phyloP scores from a whole-genome alignment of 768 basidiomycete species.

The Steccherinum ochraceum region DNA sequence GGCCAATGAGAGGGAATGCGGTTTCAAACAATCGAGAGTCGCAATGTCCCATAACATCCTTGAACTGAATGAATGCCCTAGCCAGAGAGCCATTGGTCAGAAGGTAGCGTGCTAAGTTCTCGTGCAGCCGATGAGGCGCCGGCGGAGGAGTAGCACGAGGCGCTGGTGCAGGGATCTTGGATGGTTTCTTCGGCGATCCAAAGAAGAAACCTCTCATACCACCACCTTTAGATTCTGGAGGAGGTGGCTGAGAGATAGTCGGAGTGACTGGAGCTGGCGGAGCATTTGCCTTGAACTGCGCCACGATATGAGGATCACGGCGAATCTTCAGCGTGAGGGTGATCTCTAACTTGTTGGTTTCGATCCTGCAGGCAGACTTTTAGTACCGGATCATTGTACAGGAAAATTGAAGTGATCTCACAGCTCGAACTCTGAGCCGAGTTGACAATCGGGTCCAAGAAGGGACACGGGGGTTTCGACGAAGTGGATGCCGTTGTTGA shows the following conservation, averaged over 20 bases:
- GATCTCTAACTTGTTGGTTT: slow-evolving; percentile 93
- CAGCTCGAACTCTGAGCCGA: slow-evolving; percentile 91
- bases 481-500: slow-evolving; percentile 96
- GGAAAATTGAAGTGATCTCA: slow-evolving; percentile 39
- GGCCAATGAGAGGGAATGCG: slow-evolving; percentile 74
- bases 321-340: slow-evolving; percentile 84
- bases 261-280: slow-evolving; percentile 38
- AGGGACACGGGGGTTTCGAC: slow-evolving; percentile 81
- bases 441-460: slow-evolving; percentile 50
- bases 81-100: slow-evolving; percentile 85
- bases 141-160: slow-evolving; percentile 32
- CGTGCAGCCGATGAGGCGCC: slow-evolving; percentile 40
- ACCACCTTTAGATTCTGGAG: slow-evolving; percentile 44
- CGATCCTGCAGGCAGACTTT: slow-evolving; percentile 47
- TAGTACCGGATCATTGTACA: background rate
- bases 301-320: slow-evolving; percentile 76
- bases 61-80: slow-evolving; percentile 83
- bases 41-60: slow-evolving; percentile 76
- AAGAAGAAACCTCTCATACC: slow-evolving; percentile 76
- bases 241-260: slow-evolving; percentile 28
- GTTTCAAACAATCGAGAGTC: slow-evolving; percentile 84
- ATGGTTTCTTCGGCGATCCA: slow-evolving; percentile 59
- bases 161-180: slow-evolving; percentile 46
- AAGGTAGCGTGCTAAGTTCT: slow-evolving; percentile 79
- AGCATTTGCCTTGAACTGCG: slow-evolving; percentile 64